Evolutionary conservation across 2,329 filamentous ascomycete genomes (phyloP).

Genomic region (Cadophora malorum): DNA sequence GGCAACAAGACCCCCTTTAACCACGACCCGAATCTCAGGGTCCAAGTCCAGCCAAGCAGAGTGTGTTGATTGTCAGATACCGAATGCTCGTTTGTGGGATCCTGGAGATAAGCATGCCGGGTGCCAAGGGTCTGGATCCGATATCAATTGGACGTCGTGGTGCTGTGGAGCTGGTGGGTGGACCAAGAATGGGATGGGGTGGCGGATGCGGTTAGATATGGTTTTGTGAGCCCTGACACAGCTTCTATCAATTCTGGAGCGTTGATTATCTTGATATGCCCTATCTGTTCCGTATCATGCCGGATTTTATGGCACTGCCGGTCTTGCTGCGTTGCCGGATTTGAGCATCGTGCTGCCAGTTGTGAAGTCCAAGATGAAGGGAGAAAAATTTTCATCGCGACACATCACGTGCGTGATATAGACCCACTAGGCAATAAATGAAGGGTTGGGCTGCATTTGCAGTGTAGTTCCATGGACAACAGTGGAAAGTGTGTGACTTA

Average conservation of each 20-base stretch:
- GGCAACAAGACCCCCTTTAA: not conserved
- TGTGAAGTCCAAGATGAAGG: not conserved
- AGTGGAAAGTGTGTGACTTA: not conserved
- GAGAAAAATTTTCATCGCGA: not conserved
- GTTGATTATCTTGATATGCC: conserved; percentile 7
- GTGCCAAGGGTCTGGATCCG: conserved; percentile 9
- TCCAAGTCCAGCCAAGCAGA: not conserved
- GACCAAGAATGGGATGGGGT: conserved; percentile 7
- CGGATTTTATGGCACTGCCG: not conserved
- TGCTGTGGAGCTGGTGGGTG: not conserved
- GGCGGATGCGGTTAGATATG: conserved; percentile 4
- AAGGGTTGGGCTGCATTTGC: not conserved
- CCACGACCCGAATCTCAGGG: not conserved
- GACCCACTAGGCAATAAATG: not conserved
- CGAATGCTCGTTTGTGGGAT: conserved; percentile 4
- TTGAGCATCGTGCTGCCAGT: not conserved
- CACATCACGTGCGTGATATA: not conserved
- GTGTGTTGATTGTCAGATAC: not conserved
- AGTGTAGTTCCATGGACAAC: not conserved
- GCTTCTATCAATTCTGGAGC: not conserved
- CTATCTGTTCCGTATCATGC: conserved; percentile 1
- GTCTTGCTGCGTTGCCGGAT: not conserved
- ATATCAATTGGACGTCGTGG: conserved; percentile 4
- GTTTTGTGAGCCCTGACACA: not conserved
- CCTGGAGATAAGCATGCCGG: conserved; percentile 8